A percentile compares a stretch with the other conserved stretches of the same genome.
These are phyloP conservation scores for Cyphellophora europaea DNA, from an alignment of 2,329 filamentous ascomycete species.

Conservation along the genomic window DNA sequence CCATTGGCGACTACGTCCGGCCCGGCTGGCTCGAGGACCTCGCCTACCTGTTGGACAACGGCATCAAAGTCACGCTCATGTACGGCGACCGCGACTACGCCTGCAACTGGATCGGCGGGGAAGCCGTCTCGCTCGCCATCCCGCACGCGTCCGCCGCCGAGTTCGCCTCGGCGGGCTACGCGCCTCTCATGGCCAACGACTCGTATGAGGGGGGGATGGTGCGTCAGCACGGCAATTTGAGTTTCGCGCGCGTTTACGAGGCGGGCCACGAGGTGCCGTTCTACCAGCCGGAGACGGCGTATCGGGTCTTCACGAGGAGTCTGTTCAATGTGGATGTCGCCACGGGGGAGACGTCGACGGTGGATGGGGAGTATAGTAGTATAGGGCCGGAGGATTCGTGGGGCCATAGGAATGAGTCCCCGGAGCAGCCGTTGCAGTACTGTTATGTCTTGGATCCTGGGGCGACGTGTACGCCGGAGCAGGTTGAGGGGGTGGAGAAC, in stretches of 20 bases:
- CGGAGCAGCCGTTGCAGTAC: not conserved
- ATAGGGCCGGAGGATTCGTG: slow-evolving; percentile 4
- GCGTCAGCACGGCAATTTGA: slow-evolving; percentile 31
- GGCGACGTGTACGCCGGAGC: slow-evolving; percentile 34
- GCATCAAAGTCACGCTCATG: slow-evolving; percentile 47
- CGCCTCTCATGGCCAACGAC: slow-evolving; percentile 23
- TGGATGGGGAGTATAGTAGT: slow-evolving; percentile 6
- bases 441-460: slow-evolving; percentile 35
- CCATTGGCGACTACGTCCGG: slow-evolving; percentile 20
- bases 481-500: slow-evolving; percentile 30
- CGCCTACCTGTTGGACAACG: slow-evolving; percentile 46
- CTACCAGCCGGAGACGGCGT: slow-evolving; percentile 30
- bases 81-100: slow-evolving; percentile 51
- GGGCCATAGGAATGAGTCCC: slow-evolving; percentile 4
- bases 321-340: slow-evolving; percentile 25
- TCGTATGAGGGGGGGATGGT: slow-evolving; percentile 31
- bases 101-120: slow-evolving; percentile 44
- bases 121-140: slow-evolving; percentile 37
- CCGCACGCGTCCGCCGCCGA: slow-evolving; percentile 28
- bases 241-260: slow-evolving; percentile 30
- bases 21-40: slow-evolving; percentile 37
- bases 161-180: slow-evolving; percentile 37
- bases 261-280: slow-evolving; percentile 21
- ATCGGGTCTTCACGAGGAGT: slow-evolving; percentile 27
- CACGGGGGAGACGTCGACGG: slow-evolving; percentile 20